Evolutionary conservation across 441 rosid genomes (phyloP), one percentile per base, ranked within the genome.

Genomic region (Pelargonium australe): DNA sequence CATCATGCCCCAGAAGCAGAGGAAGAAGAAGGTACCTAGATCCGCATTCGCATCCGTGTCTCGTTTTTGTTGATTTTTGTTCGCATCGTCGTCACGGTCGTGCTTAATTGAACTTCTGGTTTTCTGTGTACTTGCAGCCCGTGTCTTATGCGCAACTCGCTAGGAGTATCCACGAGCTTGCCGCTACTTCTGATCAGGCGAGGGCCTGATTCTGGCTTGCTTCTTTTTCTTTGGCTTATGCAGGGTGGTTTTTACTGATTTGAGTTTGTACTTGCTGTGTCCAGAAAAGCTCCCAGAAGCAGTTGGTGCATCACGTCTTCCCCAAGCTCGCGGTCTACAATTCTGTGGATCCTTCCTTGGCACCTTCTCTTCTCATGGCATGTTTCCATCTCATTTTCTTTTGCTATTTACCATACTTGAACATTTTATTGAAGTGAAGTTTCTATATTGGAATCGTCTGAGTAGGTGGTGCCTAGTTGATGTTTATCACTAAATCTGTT

Each of bases 311-410:
- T 75, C 95, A 90, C 63, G 98, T 95, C 58, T 95, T 95, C 73
- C 99, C 99, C 31, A 95, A 95, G 78, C 96, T 95, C 23, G 98
- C 98, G 8, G 99, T 95, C 40, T 95, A 95, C 84, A 95, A 95
- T 76, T 95, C 99, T 19, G 98, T 95, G 75, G 99, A 95, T 69
- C 99, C 99, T 53, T 95, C 99, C 19, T 77, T 95, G 79, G 99
- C 99, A n/a, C 99, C 98, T 17, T 95, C 99, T 70, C 99, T 95
- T 76, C 98, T 95, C 68, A 95, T 95, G 99, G 99, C 92, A 86
- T 73, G 84, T 60, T 70, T 63, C 47, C 14, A 4, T 64, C 34
- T 70, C 57, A 74, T 1, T 55, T 64, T 49, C n/a, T 69, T 68
- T 6, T 64, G 47, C 41, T 5, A 37, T 37, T 37, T 37, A 37